Conservation (phyloP, 805 yeast species). For the Kazachstania martiniae region DNA sequence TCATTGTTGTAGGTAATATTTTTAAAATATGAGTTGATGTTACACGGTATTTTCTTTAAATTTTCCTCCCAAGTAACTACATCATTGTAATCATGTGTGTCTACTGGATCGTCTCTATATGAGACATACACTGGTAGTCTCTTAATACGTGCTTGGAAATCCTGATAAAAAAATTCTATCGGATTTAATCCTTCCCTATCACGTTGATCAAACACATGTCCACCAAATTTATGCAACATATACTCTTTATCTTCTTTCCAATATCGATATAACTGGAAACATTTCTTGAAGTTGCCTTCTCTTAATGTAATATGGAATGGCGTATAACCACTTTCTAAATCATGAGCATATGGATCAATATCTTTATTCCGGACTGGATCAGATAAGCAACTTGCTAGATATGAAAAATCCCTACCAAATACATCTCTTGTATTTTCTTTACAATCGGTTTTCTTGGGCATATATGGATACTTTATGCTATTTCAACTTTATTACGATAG, state of each 20-base stretch:
- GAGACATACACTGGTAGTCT: conserved; percentile 8
- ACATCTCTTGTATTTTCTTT: conserved; percentile 37
- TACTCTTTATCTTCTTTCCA: conserved; percentile 20
- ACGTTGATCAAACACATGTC: conserved; percentile 33
- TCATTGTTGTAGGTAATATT: conserved; percentile 1
- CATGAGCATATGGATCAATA: conserved; percentile 36
- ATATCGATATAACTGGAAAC: conserved; percentile 17
- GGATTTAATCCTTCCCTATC: conserved; percentile 71
- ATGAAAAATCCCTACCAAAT: conserved; percentile 45
- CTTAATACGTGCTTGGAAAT: conserved; percentile 4
- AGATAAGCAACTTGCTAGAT: conserved; percentile 16
- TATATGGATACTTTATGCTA: conserved; percentile 2
- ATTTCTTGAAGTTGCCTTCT: conserved; percentile 24
- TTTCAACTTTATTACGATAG: no score
- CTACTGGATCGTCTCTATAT: background rate
- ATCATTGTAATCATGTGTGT: background rate
- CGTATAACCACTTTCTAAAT: conserved; percentile 75
- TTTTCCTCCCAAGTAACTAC: conserved; percentile 5
- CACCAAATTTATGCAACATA: conserved; percentile 12
- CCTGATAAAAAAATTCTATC: conserved; percentile 41
- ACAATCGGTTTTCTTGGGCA: conserved; percentile 8
- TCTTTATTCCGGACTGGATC: conserved; percentile 5
- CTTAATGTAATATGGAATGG: conserved; percentile 55
- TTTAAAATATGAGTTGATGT: conserved; percentile 4
- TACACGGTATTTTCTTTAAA: background rate